These are phyloP conservation scores for Colletotrichum trifolii DNA, from an alignment of 2,329 filamentous ascomycete genomes.

Conservation along the genomic window DNA sequence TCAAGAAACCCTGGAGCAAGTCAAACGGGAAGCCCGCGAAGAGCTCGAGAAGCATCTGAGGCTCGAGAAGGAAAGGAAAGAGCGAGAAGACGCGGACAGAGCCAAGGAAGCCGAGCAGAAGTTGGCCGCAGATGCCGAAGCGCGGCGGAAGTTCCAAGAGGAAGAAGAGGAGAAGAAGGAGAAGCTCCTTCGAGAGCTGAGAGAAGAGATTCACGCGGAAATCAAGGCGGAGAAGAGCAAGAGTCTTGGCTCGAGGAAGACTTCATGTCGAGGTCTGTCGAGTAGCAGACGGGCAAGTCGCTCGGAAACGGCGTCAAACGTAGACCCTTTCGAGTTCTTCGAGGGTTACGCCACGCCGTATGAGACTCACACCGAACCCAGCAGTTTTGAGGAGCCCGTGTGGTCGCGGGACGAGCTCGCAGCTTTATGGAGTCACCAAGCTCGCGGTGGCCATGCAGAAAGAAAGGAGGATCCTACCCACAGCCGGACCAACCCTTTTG, in stretches of 20 bases:
- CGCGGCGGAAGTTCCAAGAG: not conserved
- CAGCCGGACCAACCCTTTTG: too few relatives aligned
- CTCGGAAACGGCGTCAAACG: not conserved
- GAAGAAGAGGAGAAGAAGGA: not conserved
- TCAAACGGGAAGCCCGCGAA: not conserved
- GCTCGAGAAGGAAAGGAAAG: not conserved
- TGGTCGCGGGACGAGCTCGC: not conserved
- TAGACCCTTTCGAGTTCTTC: slow-evolving; percentile 3
- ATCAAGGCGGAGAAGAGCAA: not conserved
- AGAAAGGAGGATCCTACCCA: not conserved
- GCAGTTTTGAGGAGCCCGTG: not conserved
- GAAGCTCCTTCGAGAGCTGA: not conserved
- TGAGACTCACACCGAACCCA: not conserved
- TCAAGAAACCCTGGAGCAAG: not conserved
- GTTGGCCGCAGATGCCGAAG: not conserved
- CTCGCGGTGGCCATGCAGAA: not conserved
- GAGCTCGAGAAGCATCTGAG: not conserved
- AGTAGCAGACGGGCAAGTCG: not conserved
- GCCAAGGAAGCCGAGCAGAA: not conserved
- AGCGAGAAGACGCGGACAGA: not conserved
- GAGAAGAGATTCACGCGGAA: not conserved
- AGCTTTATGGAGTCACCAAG: not conserved
- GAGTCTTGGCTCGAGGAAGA: not conserved
- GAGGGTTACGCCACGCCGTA: not conserved
- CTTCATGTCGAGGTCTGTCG: not conserved